phyloP scores from a whole-genome alignment of 768 basidiomycete species.

The Russula olivacea region DNA sequence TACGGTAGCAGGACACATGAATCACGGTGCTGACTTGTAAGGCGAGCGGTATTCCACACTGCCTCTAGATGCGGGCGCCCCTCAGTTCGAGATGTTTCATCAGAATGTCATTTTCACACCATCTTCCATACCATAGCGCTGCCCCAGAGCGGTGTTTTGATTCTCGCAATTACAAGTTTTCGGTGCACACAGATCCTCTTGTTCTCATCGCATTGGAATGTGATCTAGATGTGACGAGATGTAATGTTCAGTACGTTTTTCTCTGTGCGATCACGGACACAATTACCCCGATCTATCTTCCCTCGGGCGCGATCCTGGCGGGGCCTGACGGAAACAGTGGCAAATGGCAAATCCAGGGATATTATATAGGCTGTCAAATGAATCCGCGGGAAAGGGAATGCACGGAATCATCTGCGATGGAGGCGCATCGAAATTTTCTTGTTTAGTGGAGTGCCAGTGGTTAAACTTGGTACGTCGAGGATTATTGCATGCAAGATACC shows the following conservation, averaged over 20 bases:
- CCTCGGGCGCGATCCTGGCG: slow-evolving; percentile 17
- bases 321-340: slow-evolving; percentile 3
- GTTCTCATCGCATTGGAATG: not conserved
- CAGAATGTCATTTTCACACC: not conserved
- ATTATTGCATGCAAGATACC: not conserved
- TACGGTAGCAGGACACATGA: not conserved
- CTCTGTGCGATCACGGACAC: slow-evolving; percentile 21
- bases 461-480: not conserved
- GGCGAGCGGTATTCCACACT: not conserved
- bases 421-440: slow-evolving; percentile 17
- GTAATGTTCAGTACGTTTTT: slow-evolving; percentile 4
- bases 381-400: slow-evolving; percentile 11
- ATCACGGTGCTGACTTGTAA: not conserved
- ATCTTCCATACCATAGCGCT: not conserved
- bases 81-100: slow-evolving; percentile 2
- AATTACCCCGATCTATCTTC: slow-evolving; percentile 21
- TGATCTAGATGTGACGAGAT: slow-evolving; percentile 18
- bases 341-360: slow-evolving; percentile 1
- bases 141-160: not conserved
- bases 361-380: slow-evolving; percentile 6
- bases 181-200: not conserved
- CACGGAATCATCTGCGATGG: slow-evolving; percentile 17
- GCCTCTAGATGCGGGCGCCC: not conserved
- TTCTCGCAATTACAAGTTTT: not conserved
- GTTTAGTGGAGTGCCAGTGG: not conserved